Conservation (phyloP, 2,329 filamentous ascomycete species). For the Aspergillus sergii region DNA sequence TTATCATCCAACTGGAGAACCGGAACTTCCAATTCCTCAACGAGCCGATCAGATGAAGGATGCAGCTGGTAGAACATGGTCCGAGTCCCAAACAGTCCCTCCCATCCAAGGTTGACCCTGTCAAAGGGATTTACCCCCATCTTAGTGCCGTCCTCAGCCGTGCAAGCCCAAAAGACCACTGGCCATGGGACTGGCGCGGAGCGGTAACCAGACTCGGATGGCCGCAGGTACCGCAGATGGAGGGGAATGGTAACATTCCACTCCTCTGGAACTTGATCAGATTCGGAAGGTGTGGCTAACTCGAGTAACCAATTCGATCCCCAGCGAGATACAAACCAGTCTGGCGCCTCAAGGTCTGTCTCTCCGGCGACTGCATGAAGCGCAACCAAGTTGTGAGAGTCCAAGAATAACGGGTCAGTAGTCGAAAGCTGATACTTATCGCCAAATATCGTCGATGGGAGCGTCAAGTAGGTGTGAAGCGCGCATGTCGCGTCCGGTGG, state of each 20-base stretch:
- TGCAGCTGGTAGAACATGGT: conserved; percentile 83
- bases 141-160: conserved; percentile 60
- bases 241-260: conserved; percentile 65
- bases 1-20: conserved; percentile 62
- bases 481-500: conserved; percentile 62
- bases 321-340: conserved; percentile 76
- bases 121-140: conserved; percentile 84
- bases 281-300: conserved; percentile 60
- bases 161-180: conserved; percentile 87
- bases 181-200: conserved; percentile 73
- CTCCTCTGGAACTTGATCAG: conserved; percentile 13
- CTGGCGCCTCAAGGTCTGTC: conserved; percentile 87
- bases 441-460: conserved; percentile 79
- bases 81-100: conserved; percentile 72
- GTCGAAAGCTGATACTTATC: conserved; percentile 79
- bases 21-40: conserved; percentile 63
- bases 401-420: conserved; percentile 66
- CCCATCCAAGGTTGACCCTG: conserved; percentile 79
- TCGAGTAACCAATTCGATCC: conserved; percentile 78
- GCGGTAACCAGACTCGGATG: conserved; percentile 58
- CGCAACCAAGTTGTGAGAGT: conserved; percentile 74
- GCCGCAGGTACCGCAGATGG: conserved; percentile 80
- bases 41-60: conserved; percentile 53
- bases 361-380: conserved; percentile 72
- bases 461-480: conserved; percentile 77